Evolutionary conservation across 305 asterid species (phyloP), one percentile per base, ranked within the genome.

Genomic region (Fraxinus sp.): DNA sequence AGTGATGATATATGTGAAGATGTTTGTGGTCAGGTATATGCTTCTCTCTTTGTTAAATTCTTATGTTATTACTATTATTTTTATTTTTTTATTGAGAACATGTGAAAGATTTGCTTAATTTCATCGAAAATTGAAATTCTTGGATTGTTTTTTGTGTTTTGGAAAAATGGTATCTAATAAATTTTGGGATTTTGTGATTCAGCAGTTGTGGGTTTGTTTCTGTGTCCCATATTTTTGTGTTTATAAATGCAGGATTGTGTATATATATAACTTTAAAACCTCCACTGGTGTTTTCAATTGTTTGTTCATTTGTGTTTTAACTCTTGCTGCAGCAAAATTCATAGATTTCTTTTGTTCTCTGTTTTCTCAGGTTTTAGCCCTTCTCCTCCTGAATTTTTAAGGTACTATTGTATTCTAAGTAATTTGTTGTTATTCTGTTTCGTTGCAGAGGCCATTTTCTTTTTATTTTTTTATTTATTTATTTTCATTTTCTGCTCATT

Each of bases 11-110:
- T 90, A 28, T 90, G 87, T 76, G 88, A 84, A 80, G 92, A 87
- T 80, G 87, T 88, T 86, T 91, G 95, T 72, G 92, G 85, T 10
- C 90, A 89, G 96, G 96, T 92, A 88, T 80, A 46, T 46, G 86
- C 80, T 81, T 35, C 5, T 35, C 72, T 79, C 71, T 80, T 52
- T 62, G 13, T 16, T 79, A 13, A 7, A 46, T 59, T 79, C 73
- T n/a, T 14, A 7, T 7, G 28, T 26, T 26, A 26, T 26, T 26
- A 26, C n/a, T n/a, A n/a, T n/a, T 0, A 0, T 0, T 37, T 37
- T 39, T 7, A 7, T 77, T 68, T 39, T 20, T 64, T 59, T 81
- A n/a, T 33, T 77, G 2, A 78, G 79, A 8, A 7, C 28, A 55
- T n/a, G 24, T 55, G 43, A 59, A 11, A 22, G 7, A 41, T 78